Conservation (phyloP, 169 alveolate genomes). For the Amoebophrya sp. region DNA sequence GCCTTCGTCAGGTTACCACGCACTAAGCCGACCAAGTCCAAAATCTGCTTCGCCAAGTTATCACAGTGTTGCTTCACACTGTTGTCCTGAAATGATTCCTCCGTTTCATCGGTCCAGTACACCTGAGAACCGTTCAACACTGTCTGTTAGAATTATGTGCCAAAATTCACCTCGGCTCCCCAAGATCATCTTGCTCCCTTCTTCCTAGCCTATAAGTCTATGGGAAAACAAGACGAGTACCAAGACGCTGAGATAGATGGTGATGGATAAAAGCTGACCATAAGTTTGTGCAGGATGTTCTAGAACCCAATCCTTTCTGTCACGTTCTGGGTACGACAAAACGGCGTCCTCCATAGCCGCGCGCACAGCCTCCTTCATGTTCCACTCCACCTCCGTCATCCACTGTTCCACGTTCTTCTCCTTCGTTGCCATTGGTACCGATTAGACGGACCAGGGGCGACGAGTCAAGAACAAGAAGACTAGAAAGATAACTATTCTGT, state of each 20-base stretch:
- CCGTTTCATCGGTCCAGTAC: slow-evolving; percentile 86
- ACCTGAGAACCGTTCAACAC: slow-evolving; percentile 82
- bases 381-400: slow-evolving; percentile 47
- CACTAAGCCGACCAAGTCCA: slow-evolving; percentile 72
- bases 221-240: no score
- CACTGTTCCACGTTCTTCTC: slow-evolving; percentile 41
- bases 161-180: no score
- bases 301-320: slow-evolving; percentile 82
- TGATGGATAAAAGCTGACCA: no score
- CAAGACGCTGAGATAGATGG: no score
- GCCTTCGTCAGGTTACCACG: slow-evolving; percentile 69
- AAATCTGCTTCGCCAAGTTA: slow-evolving; percentile 62
- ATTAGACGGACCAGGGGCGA: neutral
- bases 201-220: no score
- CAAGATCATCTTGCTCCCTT: no score
- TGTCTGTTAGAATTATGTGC: no score
- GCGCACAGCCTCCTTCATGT: slow-evolving; percentile 45
- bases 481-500: slow-evolving; percentile 77
- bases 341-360: neutral
- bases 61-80: slow-evolving; percentile 49
- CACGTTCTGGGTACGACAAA: slow-evolving; percentile 55
- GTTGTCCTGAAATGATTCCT: slow-evolving; percentile 68
- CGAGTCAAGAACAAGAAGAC: neutral
- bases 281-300: slow-evolving; percentile 84
- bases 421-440: neutral